These are phyloP conservation scores for Penicillium polonicum DNA, from an alignment of 2,329 filamentous ascomycete species.

Conservation along the genomic window DNA sequence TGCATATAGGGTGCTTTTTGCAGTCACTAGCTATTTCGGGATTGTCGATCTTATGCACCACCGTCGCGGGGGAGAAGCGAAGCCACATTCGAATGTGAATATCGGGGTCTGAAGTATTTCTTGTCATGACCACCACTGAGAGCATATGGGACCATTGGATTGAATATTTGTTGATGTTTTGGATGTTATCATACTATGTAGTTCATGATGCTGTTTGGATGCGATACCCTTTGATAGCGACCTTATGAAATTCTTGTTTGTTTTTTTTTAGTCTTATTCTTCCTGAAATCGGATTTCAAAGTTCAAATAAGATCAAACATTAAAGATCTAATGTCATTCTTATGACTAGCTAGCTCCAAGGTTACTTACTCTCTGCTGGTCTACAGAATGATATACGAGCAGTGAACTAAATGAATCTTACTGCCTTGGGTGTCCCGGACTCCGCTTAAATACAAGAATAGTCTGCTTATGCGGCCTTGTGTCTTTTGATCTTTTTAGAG, in stretches of 20 bases:
- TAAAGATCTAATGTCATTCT: not conserved
- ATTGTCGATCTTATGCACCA: conserved; percentile 49
- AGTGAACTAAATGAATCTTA: no score
- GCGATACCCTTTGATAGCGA: conserved; percentile 3
- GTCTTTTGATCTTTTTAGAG: no score
- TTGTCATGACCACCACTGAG: not conserved
- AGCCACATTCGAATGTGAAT: conserved; percentile 27
- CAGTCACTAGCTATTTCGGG: conserved; percentile 51
- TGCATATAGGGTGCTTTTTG: conserved; percentile 42
- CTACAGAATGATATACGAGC: no score
- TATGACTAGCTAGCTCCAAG: not conserved
- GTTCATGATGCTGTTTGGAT: not conserved
- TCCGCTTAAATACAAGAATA: no score
- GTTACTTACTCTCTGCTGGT: no score
- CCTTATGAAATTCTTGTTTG: not conserved
- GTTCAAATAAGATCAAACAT: not conserved
- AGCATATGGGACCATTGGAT: not conserved
- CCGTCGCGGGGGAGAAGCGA: conserved; percentile 27
- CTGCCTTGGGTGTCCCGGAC: no score
- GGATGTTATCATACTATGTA: not conserved
- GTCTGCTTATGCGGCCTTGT: no score
- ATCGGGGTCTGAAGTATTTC: conserved; percentile 15
- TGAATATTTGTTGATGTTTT: not conserved
- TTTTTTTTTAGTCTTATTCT: not conserved
- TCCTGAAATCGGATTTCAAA: not conserved